phyloP scores from a whole-genome alignment of 352 stramenopile species.

The Phytophthora niederhauseri region DNA sequence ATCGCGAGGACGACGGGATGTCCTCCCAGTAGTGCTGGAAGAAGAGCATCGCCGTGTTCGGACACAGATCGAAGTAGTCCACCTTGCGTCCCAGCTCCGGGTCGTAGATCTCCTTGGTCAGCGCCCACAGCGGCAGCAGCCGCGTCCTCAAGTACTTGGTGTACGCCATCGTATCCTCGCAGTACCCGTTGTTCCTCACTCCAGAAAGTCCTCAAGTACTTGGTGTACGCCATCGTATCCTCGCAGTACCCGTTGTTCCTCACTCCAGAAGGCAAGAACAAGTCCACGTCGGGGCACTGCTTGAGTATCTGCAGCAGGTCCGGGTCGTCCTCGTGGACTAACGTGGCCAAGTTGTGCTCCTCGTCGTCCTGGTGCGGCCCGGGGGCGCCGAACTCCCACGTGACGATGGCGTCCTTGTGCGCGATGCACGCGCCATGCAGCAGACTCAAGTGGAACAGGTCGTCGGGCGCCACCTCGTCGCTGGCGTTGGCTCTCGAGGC shows the following conservation, averaged over 20 bases:
- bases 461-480: slow-evolving; percentile 33
- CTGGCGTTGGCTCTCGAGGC: slow-evolving; percentile 9
- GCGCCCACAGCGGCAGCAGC: slow-evolving; percentile 48
- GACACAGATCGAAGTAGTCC: slow-evolving; percentile 58
- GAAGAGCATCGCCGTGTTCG: slow-evolving; percentile 45
- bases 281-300: slow-evolving; percentile 66
- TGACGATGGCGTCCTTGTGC: slow-evolving; percentile 56
- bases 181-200: slow-evolving; percentile 58
- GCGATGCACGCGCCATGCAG: slow-evolving; percentile 54
- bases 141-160: slow-evolving; percentile 51
- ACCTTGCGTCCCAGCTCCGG: slow-evolving; percentile 27
- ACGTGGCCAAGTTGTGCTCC: slow-evolving; percentile 23
- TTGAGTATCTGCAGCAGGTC: slow-evolving; percentile 49
- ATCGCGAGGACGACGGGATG: slow-evolving; percentile 29
- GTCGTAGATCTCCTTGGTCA: slow-evolving; percentile 44
- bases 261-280: slow-evolving; percentile 55
- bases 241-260: slow-evolving; percentile 61
- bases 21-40: slow-evolving; percentile 61
- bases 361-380: slow-evolving; percentile 24
- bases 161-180: slow-evolving; percentile 64
- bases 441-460: slow-evolving; percentile 55
- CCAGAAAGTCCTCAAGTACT: slow-evolving; percentile 50
- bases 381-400: slow-evolving; percentile 44
- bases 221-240: slow-evolving; percentile 60
- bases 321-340: slow-evolving; percentile 44